Percentiles rank a stretch among this genome's conserved stretches.
Evolutionary conservation across 169 alveolate species (phyloP).

Genomic region (Cryptosporidium parvum): DNA sequence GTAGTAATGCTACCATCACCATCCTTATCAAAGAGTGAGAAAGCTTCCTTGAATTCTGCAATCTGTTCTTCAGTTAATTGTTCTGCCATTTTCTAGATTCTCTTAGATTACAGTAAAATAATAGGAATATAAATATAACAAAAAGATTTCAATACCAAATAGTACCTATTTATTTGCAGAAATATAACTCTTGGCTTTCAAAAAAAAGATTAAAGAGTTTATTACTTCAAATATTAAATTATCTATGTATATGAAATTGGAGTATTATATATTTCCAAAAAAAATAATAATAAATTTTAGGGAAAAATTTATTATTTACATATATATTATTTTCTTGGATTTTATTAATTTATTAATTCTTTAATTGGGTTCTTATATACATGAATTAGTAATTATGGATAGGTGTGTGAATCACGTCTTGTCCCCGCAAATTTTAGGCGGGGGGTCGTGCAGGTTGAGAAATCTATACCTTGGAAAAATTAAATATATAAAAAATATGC

Average conservation of each 20-base stretch:
- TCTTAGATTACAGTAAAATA: not conserved
- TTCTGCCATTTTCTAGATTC: constrained; percentile 92
- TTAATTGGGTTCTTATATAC: constrained; percentile 11
- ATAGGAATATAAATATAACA: not conserved
- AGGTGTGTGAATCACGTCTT: constrained; percentile 71
- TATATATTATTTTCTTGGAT: constrained; percentile 1
- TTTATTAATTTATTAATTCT: constrained; percentile 5
- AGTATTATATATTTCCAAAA: not conserved
- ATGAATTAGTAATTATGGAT: constrained; percentile 61
- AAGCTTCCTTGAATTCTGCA: constrained; percentile 99
- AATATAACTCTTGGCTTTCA: not conserved
- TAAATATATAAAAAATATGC: not conserved
- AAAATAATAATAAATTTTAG: not conserved
- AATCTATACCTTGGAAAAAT: not conserved
- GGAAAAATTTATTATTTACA: not conserved
- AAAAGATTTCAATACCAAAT: not conserved
- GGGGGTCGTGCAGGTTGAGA: constrained; percentile 34
- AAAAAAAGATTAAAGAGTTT: not conserved
- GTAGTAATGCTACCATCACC: constrained; percentile 98
- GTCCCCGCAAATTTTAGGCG: constrained; percentile 37
- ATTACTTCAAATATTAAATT: not conserved
- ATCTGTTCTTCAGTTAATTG: constrained; percentile 98
- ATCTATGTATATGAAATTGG: not conserved
- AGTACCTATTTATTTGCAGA: not conserved
- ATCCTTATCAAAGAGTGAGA: constrained; percentile 99